Percentiles rank a stretch among this genome's conserved stretches.
phyloP scores from a whole-genome alignment of 495 filamentous ascomycete species.

The Parathielavia hyrcaniae region DNA sequence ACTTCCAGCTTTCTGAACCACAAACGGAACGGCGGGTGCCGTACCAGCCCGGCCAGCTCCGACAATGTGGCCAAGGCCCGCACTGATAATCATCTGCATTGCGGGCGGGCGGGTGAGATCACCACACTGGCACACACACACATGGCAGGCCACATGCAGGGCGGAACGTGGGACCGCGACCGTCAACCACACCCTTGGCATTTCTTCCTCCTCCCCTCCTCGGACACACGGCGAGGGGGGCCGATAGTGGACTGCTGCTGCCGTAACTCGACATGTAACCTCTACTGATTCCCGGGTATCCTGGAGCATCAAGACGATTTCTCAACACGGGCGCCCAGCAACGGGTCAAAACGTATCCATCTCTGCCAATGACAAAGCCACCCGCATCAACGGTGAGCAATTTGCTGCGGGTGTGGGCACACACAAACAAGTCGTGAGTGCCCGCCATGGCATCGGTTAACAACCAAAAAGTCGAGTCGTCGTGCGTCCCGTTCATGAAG shows the following conservation, averaged over 20 bases:
- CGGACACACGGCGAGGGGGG: background rate
- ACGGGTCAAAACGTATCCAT: slow-evolving; percentile 35
- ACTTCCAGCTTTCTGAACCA: background rate
- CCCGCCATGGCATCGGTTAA: slow-evolving; percentile 22
- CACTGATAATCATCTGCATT: background rate
- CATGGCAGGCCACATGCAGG: background rate
- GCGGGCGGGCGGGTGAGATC: background rate
- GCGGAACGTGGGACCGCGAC: background rate
- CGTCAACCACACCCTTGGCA: background rate
- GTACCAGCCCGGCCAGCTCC: slow-evolving; percentile 3
- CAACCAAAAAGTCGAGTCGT: background rate
- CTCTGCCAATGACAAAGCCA: slow-evolving; percentile 42
- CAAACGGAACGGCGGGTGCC: background rate
- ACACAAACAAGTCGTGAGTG: slow-evolving; percentile 29
- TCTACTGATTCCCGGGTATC: slow-evolving; percentile 48
- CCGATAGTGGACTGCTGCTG: background rate
- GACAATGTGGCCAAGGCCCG: slow-evolving; percentile 4
- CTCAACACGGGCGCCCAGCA: slow-evolving; percentile 47
- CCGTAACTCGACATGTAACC: slow-evolving; percentile 35
- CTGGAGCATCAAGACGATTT: slow-evolving; percentile 41
- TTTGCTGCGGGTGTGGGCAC: slow-evolving; percentile 35
- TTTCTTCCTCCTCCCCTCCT: no score
- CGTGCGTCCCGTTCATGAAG: background rate
- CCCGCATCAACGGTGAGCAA: slow-evolving; percentile 32
- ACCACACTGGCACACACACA: no score